Evolutionary conservation across 2,329 filamentous ascomycete genomes (phyloP).

Genomic region (Gliomastix tumulicola): DNA sequence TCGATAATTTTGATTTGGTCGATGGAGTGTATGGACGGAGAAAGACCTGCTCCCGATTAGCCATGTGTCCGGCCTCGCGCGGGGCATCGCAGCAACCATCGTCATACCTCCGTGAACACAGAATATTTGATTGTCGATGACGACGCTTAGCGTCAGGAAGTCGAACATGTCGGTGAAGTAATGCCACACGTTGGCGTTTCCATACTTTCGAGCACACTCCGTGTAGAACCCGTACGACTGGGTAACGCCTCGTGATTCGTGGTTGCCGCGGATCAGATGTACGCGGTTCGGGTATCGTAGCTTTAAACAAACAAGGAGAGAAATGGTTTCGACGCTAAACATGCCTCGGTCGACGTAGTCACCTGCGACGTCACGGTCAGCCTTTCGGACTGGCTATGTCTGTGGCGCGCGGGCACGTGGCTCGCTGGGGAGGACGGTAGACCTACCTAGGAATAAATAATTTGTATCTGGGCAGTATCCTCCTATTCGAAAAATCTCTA

Average conservation of each 20-base stretch:
- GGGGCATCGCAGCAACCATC: not conserved
- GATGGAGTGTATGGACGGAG: constrained; percentile 90
- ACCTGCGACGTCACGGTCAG: constrained; percentile 42
- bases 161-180: constrained; percentile 99
- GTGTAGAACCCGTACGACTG: constrained; percentile 99
- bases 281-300: constrained; percentile 93
- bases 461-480: constrained; percentile 97
- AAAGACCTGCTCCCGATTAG: constrained; percentile 52
- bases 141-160: constrained; percentile 90
- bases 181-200: constrained; percentile 98
- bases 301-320: constrained; percentile 93
- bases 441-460: constrained; percentile 88
- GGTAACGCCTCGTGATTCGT: constrained; percentile 94
- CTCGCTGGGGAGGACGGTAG: not conserved
- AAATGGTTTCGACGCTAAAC: constrained; percentile 98
- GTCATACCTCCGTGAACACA: constrained; percentile 82
- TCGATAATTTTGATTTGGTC: constrained; percentile 99
- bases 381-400: not conserved
- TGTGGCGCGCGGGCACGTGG: not conserved
- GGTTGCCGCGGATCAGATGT: constrained; percentile 93
- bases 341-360: constrained; percentile 98
- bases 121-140: constrained; percentile 98
- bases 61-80: not conserved
- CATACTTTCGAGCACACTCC: constrained; percentile 95
- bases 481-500: constrained; percentile 98